phyloP scores from a whole-genome alignment of 768 basidiomycete species.

The Mycena pura region DNA sequence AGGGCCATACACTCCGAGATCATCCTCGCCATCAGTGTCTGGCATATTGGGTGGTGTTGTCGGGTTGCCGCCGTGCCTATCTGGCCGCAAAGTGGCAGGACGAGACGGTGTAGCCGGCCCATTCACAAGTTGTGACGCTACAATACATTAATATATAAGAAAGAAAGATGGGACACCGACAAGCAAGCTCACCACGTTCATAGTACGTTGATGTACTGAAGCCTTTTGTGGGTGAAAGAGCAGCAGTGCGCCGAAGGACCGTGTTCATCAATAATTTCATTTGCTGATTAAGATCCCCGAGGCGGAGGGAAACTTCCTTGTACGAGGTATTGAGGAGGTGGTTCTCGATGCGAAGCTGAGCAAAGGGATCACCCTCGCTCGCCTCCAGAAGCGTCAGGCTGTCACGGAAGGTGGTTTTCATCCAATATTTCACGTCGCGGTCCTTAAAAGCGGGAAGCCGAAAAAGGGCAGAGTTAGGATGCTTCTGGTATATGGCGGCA shows the following conservation, averaged over 20 bases:
- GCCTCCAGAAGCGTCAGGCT: conserved; percentile 30
- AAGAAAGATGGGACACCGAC: neutral
- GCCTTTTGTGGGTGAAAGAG: conserved; percentile 25
- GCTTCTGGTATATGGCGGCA: conserved; percentile 31
- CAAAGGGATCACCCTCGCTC: conserved; percentile 25
- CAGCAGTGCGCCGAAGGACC: conserved; percentile 20
- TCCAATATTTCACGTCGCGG: conserved; percentile 36
- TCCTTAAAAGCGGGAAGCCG: conserved; percentile 33
- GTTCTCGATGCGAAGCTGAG: conserved; percentile 31
- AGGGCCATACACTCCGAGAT: no score
- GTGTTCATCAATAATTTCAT: neutral
- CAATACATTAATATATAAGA: neutral
- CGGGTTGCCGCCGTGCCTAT: no score
- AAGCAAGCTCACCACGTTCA: neutral
- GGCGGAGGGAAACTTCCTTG: neutral
- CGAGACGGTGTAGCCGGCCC: no score
- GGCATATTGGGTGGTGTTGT: no score
- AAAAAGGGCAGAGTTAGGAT: conserved; percentile 35
- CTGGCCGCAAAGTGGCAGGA: no score
- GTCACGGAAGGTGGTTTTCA: conserved; percentile 28
- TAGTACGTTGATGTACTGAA: conserved; percentile 14
- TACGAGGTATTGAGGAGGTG: conserved; percentile 23
- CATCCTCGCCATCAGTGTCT: no score
- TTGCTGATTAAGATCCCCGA: neutral
- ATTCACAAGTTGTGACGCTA: neutral